These are phyloP conservation scores for Apiospora pterosperma DNA, from an alignment of 2,329 filamentous ascomycete genomes.

Conservation along the genomic window DNA sequence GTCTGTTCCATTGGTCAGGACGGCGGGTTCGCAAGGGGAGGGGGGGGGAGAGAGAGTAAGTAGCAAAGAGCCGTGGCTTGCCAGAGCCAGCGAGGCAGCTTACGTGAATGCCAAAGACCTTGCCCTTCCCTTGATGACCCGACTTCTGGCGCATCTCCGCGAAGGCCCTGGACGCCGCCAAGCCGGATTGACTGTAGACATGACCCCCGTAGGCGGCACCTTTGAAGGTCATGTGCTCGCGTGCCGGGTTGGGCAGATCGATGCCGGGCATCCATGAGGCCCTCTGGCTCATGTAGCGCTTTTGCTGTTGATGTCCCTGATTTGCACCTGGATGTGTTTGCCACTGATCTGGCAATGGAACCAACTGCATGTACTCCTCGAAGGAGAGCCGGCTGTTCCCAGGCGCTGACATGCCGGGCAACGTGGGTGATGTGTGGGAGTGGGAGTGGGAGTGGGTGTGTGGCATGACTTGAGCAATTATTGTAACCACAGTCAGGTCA, in stretches of 20 bases:
- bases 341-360: constrained; percentile 22
- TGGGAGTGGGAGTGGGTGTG: too few species aligned
- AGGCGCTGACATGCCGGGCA: too few species aligned
- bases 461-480: too few species aligned
- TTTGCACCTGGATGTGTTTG: constrained; percentile 10
- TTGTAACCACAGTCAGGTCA: too few species aligned
- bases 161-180: constrained; percentile 33
- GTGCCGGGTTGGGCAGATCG: constrained; percentile 19
- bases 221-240: constrained; percentile 7
- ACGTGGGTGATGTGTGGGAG: too few species aligned
- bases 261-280: constrained; percentile 28
- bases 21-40: neutral
- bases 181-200: constrained; percentile 39
- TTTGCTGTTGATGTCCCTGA: constrained; percentile 5
- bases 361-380: constrained; percentile 33
- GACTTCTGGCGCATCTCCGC: constrained; percentile 22
- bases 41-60: constrained; percentile 6
- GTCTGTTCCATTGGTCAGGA: constrained; percentile 33
- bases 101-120: constrained; percentile 36
- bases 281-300: constrained; percentile 32
- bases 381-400: constrained; percentile 25
- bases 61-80: neutral
- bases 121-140: constrained; percentile 7
- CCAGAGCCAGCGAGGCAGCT: constrained; percentile 14
- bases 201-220: constrained; percentile 39